Percentiles rank a stretch among this genome's conserved stretches.
Evolutionary conservation across 768 basidiomycete species (phyloP).

Genomic region (Suillus tomentosus): DNA sequence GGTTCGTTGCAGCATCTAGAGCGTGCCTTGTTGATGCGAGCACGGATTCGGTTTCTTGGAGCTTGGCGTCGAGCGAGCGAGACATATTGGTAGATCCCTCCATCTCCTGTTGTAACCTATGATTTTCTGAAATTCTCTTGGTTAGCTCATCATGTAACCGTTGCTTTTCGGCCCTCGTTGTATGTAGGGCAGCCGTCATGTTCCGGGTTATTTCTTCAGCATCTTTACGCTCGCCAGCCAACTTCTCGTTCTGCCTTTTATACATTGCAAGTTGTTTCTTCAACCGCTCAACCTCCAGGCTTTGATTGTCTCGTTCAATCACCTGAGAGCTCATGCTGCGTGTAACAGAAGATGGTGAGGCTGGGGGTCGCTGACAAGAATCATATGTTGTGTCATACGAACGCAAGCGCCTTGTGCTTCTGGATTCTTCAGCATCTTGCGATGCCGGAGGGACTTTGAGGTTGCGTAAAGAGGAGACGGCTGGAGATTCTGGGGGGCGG

Average conservation of each 20-base stretch:
- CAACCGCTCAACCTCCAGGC: neutral
- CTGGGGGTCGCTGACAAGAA: neutral
- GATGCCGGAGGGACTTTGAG: neutral
- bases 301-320: slow-evolving; percentile 4
- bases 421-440: neutral
- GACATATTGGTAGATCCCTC: neutral
- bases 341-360: too few species aligned
- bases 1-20: slow-evolving; percentile 1
- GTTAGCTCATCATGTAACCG: neutral
- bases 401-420: too few species aligned
- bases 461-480: neutral
- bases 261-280: neutral
- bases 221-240: neutral
- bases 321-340: neutral
- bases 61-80: neutral
- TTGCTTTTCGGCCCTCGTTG: neutral
- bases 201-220: too few species aligned
- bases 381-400: neutral
- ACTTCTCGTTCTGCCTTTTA: neutral
- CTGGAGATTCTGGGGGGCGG: neutral
- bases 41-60: neutral
- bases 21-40: neutral
- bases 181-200: neutral
- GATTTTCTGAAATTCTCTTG: neutral
- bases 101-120: neutral